Base-by-base conservation (phyloP, 805 yeast genomes). In the Starmerella sirachaensis region DNA sequence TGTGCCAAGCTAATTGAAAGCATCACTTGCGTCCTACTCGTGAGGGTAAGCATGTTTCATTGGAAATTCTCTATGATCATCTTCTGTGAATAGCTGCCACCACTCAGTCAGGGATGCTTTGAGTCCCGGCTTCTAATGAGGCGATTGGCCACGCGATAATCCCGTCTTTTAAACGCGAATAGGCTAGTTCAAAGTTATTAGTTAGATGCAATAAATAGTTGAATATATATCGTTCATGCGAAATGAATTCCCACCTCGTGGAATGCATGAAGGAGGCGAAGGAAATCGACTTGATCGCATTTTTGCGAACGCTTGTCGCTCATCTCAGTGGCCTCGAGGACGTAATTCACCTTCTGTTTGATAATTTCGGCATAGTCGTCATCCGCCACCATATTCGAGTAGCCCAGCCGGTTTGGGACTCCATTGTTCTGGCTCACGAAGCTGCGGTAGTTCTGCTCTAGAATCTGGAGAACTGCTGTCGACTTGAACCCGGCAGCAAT, bases 211-310 rank as follows among this genome's bases (percentile, higher is more conserved):
- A 27, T 12, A 27, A 27, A 8, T 7, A 27, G 16, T 27, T 16
- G 12, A 7, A 29, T 6, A 7, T 13, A 29, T 18, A 11, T 4
- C 8, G 9, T 38, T 63, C 13, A 86, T 40, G 95, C 94, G 63
- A 91, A 91, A 60, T 88, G 97, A 43, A 91, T 81, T 30, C 97
- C 97, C 32, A 83, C 95, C 60, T 88, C 91, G 61, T 91, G 95
- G 68, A 91, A 91, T 2, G 94, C 95, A 51, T 79, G 85, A 40
- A 91, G 63, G 33, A 91, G 63, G 55, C 60, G 52, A 52, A 91
- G 66, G 60, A 91, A 91, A 56, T 91, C 98, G 18, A 86, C 82
- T 63, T 91, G 96, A 56, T 86, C 97, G 62, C 93, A 73, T 58
- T 91, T 91, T 22, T 93, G 80, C 2, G 97, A 78, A 66, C 98